Conservation (phyloP, 805 yeast genomes). For the Suhomyces vadensis region DNA sequence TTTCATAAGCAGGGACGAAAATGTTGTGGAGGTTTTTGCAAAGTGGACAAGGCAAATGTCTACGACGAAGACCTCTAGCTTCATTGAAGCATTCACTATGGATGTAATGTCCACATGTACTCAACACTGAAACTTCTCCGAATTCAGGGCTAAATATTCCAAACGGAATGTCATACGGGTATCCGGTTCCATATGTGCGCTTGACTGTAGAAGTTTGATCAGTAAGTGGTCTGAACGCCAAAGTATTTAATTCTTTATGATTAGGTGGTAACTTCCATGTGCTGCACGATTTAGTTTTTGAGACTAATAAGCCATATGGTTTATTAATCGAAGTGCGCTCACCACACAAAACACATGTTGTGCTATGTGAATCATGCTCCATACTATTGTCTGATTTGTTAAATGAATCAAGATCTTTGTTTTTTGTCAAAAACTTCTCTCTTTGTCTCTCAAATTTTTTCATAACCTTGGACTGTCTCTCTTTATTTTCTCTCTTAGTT, state of each 20-base stretch:
- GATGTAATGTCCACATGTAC: slow-evolving; percentile 56
- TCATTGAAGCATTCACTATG: slow-evolving; percentile 46
- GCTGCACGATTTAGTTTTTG: slow-evolving; percentile 45
- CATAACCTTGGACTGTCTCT: slow-evolving; percentile 61
- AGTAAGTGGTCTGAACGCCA: slow-evolving; percentile 27
- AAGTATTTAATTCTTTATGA: slow-evolving; percentile 15
- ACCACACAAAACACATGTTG: slow-evolving; percentile 28
- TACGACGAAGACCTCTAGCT: slow-evolving; percentile 21
- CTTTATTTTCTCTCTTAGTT: slow-evolving; percentile 56
- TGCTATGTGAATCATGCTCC: background rate
- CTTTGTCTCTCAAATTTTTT: slow-evolving; percentile 61
- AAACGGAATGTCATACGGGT: background rate
- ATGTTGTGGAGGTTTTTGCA: slow-evolving; percentile 48
- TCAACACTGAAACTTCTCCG: slow-evolving; percentile 26
- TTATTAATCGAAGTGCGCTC: slow-evolving; percentile 32
- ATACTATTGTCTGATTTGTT: slow-evolving; percentile 13
- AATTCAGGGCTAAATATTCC: background rate
- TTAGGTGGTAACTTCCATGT: slow-evolving; percentile 49
- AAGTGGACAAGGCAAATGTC: slow-evolving; percentile 48
- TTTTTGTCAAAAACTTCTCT: slow-evolving; percentile 42
- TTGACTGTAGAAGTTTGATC: slow-evolving; percentile 15
- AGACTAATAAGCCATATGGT: slow-evolving; percentile 60
- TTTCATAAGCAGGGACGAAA: slow-evolving; percentile 45
- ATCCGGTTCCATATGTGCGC: background rate
- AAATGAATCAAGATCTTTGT: slow-evolving; percentile 25